Base-by-base conservation (phyloP, 1,139 yeast species). In the Taphrina betulina region DNA sequence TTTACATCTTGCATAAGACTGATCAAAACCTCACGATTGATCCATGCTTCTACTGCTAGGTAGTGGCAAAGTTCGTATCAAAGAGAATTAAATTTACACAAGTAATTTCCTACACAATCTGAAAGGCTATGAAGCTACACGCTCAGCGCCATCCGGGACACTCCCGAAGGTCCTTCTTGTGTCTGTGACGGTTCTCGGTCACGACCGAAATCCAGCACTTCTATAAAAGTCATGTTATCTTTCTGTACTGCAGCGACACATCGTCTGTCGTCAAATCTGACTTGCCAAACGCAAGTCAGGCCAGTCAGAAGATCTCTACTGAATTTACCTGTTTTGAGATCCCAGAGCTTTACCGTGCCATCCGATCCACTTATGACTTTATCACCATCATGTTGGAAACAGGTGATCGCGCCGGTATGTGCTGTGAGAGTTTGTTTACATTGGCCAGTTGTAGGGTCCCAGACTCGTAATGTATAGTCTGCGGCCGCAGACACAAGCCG, bases 401-500 rank as follows among this genome's bases (percentile, higher is more conserved):
- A 90, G 0, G 97, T 89, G 53, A 92, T 90, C 0, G 97, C 95
- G 17, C 88, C 83, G 44, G 80, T 78, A 67, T 90, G 96, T 22
- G 95, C 95, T 62, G 85, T 83, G 36, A 92, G 77, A 58, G 85
- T 83, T 67, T 82, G 81, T 60, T 77, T 71, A 58, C 82, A 77
- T 38, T 79, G 78, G 22, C 95, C 95, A 3, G 81, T 79, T 28
- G 79, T 79, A 0, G 96, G 94, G 67, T 92, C 85, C 98, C 98
- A 92, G 1, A 92, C 84, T 50, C 96, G 76, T 43, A 92, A 75
- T 0, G 96, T 83, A 1, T 95, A 81, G 68, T 92, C 98, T 0
- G 97, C 97, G 0, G 97, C 97, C 0, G 96, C 98, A 36, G 95
- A 85, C 1, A 92, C 95, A n/a, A 92, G 75, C 40, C 81, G 82